Base-by-base conservation (phyloP, 148 eudicot genomes). In the Chenopodium album region DNA sequence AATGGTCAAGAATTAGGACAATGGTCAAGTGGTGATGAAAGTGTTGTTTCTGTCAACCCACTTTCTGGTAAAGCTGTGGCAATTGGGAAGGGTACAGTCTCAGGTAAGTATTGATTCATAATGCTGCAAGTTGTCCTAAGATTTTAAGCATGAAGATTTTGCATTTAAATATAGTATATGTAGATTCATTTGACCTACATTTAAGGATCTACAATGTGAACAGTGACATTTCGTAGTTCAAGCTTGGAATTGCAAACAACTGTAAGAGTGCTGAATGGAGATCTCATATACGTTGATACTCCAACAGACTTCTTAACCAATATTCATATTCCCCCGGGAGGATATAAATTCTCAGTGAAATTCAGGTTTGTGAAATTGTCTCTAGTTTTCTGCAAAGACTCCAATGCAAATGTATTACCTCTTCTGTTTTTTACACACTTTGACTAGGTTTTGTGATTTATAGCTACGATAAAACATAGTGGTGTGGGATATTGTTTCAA, bases 41-140 rank as follows among this genome's bases (percentile, higher is more conserved):
- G 92, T 84, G 85, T 92, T 67, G 50, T 94, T 41, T 83, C 80
- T 69, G 84, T 94, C 63, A 92, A 94, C 74, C 85, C 78, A 44
- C 72, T 79, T 52, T 87, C 98, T 20, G 98, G 98, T 78, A 86
- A 89, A 85, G 96, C 97, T 70, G 87, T 89, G 84, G 97, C 94
- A 54, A 78, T 86, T 46, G 97, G 89, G 70, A 93, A 87, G 87
- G 98, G 98, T 74, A 80, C 85, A 68, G 82, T 93, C 12, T 82
- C 79, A 83, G 92, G 94, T 89, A 52, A 10, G 11, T 52, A 88
- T 66, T 44, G 9, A 44, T 59, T 68, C 22, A 28, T 54, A 32
- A 37, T 22, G 76, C 31, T n/a, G 41, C 8, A 20, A 20, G 63
- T 13, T 64, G 13, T 65, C 20, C 2, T 52, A 60, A 63, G 23